These are phyloP conservation scores for Malassezia vespertilionis DNA, from an alignment of 1,284 basidiomycete species.

Conservation along the genomic window DNA sequence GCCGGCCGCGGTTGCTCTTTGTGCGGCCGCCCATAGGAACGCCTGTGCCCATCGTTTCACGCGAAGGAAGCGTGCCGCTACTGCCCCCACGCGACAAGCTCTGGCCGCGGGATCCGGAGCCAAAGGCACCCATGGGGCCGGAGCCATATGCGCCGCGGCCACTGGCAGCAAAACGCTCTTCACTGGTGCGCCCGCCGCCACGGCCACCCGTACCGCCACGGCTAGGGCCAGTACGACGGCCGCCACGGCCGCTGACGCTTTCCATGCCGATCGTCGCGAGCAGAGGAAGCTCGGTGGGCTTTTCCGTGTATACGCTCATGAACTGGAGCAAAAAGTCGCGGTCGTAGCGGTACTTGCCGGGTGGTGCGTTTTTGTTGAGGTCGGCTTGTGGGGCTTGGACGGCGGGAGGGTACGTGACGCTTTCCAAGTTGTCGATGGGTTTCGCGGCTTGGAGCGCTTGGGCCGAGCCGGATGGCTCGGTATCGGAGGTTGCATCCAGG, in stretches of 20 bases:
- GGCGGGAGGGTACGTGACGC: constrained; percentile 71
- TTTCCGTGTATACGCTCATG: constrained; percentile 87
- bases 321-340: constrained; percentile 96
- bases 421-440: constrained; percentile 69
- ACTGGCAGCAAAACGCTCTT: constrained; percentile 44
- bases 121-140: constrained; percentile 41
- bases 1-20: constrained; percentile 41
- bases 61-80: constrained; percentile 41
- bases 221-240: constrained; percentile 29
- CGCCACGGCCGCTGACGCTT: constrained; percentile 27
- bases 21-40: constrained; percentile 38
- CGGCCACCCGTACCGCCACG: constrained; percentile 35
- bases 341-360: constrained; percentile 93
- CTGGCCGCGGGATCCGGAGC: constrained; percentile 36
- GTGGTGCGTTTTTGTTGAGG: constrained; percentile 67
- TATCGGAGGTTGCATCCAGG: not conserved
- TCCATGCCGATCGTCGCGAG: constrained; percentile 74
- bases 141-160: constrained; percentile 27
- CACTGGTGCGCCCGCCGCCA: constrained; percentile 35
- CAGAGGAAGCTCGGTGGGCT: constrained; percentile 76
- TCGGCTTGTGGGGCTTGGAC: constrained; percentile 72
- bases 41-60: constrained; percentile 46
- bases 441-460: constrained; percentile 47
- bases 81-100: constrained; percentile 42
- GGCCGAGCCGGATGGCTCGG: not conserved